Conservation (phyloP, 75 land plant species). For the Picea sitchensis region DNA sequence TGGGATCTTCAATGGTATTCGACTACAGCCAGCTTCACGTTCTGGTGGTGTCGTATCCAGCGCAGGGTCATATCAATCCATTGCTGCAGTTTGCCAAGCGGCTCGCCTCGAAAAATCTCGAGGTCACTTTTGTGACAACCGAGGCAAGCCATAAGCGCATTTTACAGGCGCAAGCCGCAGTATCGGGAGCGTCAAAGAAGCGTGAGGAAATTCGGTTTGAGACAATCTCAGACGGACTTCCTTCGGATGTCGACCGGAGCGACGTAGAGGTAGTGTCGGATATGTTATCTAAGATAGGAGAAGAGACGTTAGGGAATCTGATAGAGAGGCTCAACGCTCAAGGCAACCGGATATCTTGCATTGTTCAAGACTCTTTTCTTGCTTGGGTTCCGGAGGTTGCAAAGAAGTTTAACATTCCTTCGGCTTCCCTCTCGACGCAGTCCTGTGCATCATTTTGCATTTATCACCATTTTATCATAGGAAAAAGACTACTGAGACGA, state of each 20-base stretch:
- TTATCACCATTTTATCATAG: not conserved
- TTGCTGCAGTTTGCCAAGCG: conserved; percentile 26
- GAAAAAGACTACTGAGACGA: not conserved
- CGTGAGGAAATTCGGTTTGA: not conserved
- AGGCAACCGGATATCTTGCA: too few species aligned
- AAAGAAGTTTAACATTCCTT: not conserved
- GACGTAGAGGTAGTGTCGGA: too few species aligned
- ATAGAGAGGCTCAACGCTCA: too few species aligned
- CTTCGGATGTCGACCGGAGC: not conserved
- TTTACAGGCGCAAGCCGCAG: not conserved
- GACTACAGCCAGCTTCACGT: conserved; percentile 19
- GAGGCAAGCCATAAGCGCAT: conserved; percentile 12
- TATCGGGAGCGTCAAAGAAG: not conserved
- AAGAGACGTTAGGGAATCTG: too few species aligned
- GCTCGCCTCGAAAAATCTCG: conserved; percentile 11
- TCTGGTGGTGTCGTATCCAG: conserved; percentile 20
- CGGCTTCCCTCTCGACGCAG: too few species aligned
- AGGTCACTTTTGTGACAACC: conserved; percentile 30
- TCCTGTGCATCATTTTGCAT: not conserved
- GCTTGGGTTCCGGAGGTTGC: not conserved
- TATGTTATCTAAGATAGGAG: too few species aligned
- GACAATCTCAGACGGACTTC: not conserved
- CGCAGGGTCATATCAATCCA: conserved; percentile 34
- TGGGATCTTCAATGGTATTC: not conserved
- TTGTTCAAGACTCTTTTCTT: too few species aligned